Conservation (phyloP, 768 basidiomycete species). For the Macrocybe gigantea region DNA sequence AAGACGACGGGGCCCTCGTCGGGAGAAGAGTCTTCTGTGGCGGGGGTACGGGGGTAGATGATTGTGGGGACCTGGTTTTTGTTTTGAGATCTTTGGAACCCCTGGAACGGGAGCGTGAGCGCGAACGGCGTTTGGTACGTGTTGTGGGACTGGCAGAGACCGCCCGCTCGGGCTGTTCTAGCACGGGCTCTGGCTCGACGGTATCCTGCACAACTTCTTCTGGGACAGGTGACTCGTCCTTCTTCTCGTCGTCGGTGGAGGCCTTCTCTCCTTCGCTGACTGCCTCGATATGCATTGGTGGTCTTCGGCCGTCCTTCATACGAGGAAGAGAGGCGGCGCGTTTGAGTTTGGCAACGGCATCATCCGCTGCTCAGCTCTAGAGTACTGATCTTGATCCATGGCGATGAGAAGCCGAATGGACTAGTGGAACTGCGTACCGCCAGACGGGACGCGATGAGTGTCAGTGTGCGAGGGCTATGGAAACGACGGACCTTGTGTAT, state of each 20-base stretch:
- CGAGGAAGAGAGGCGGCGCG: conserved; percentile 88
- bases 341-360: conserved; percentile 87
- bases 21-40: conserved; percentile 66
- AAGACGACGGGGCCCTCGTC: conserved; percentile 46
- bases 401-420: no score
- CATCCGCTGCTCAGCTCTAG: conserved; percentile 71
- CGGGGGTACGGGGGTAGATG: conserved; percentile 36
- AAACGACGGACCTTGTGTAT: conserved; percentile 7
- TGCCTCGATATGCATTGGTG: conserved; percentile 79
- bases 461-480: no score
- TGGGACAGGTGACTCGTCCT: conserved; percentile 10
- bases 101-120: conserved; percentile 76
- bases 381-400: conserved; percentile 46
- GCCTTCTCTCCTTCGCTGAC: conserved; percentile 77
- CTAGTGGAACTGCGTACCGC: no score
- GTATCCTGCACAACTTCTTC: conserved; percentile 24
- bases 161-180: not conserved
- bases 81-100: conserved; percentile 70
- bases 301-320: conserved; percentile 86
- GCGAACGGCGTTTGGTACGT: conserved; percentile 59
- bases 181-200: conserved; percentile 27
- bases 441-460: no score
- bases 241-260: conserved; percentile 29
- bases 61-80: conserved; percentile 46
- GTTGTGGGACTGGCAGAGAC: conserved; percentile 26